A percentile compares a stretch with the other conserved stretches of the same genome.
Evolutionary conservation across 1,284 basidiomycete species (phyloP).

Genomic region (Trichosporon coremiiforme): DNA sequence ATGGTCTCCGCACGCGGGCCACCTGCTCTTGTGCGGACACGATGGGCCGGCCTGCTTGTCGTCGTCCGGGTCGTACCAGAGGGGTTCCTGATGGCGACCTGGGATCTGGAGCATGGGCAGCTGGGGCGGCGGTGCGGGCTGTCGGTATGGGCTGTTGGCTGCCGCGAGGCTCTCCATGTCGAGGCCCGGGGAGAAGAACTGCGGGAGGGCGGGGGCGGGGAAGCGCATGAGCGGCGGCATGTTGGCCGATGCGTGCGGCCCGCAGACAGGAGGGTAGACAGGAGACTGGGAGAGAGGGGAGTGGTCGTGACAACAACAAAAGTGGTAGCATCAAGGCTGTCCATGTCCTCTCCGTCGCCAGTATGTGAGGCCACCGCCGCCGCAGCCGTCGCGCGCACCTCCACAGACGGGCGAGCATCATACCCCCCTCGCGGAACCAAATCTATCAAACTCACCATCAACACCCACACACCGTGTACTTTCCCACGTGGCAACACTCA

Average conservation of each 20-base stretch:
- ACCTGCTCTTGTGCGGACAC: constrained; percentile 39
- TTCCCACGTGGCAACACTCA: constrained; percentile 9
- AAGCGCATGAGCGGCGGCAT: constrained; percentile 32
- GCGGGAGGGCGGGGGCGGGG: constrained; percentile 26
- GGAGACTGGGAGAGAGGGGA: not conserved
- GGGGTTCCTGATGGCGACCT: constrained; percentile 46
- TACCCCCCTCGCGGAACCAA: not conserved
- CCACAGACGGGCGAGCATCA: constrained; percentile 2
- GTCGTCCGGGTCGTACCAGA: constrained; percentile 21
- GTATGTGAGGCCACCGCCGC: not conserved
- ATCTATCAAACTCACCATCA: constrained; percentile 1
- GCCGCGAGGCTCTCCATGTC: constrained; percentile 36
- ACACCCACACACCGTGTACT: not conserved
- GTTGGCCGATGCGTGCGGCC: not conserved
- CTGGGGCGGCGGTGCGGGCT: constrained; percentile 52
- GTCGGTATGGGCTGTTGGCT: constrained; percentile 44
- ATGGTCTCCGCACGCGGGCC: constrained; percentile 45
- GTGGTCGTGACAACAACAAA: not conserved
- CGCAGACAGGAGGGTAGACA: not conserved
- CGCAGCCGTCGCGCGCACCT: not conserved
- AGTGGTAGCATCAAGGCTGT: not conserved
- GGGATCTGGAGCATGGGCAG: constrained; percentile 46
- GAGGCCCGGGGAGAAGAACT: constrained; percentile 22
- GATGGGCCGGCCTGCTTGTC: constrained; percentile 24
- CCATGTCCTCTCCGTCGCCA: not conserved